Percentiles rank a stretch among this genome's conserved stretches.
Evolutionary conservation across 805 yeast species (phyloP).

Genomic region (Alloascoidea hylecoeti): DNA sequence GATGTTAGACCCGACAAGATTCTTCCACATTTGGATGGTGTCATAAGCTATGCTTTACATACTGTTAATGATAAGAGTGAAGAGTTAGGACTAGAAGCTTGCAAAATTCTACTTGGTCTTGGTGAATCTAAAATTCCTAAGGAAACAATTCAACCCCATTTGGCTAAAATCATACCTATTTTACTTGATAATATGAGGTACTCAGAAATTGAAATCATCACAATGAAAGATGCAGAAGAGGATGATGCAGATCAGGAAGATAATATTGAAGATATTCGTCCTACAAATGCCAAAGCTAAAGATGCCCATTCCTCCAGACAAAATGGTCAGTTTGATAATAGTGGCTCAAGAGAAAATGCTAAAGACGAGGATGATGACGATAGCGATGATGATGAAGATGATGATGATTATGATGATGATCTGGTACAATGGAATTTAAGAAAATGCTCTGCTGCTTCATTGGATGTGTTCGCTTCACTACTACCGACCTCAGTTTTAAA

Average conservation of each 20-base stretch:
- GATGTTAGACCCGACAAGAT: constrained; percentile 74
- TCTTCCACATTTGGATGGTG: constrained; percentile 72
- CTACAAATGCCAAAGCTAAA: constrained; percentile 60
- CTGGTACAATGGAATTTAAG: constrained; percentile 80
- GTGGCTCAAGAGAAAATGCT: constrained; percentile 10
- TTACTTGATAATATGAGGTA: constrained; percentile 76
- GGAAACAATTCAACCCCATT: constrained; percentile 40
- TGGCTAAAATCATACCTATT: constrained; percentile 59
- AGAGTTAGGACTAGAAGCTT: constrained; percentile 74
- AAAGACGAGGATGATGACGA: constrained; percentile 30
- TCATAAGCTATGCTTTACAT: constrained; percentile 71
- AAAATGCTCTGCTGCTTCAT: constrained; percentile 88
- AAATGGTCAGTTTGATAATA: constrained; percentile 7
- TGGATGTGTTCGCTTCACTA: constrained; percentile 64
- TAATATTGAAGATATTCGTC: constrained; percentile 76
- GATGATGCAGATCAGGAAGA: constrained; percentile 74
- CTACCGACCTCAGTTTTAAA: constrained; percentile 56
- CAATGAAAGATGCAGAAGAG: constrained; percentile 50
- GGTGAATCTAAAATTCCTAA: constrained; percentile 48
- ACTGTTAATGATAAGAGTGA: constrained; percentile 39
- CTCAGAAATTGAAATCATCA: constrained; percentile 63
- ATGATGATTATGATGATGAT: constrained; percentile 53
- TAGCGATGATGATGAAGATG: constrained; percentile 57
- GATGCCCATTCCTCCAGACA: constrained; percentile 18
- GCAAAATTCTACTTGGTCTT: constrained; percentile 75